phyloP scores from a whole-genome alignment of 768 basidiomycete species.

The Termitomyces sp. region DNA sequence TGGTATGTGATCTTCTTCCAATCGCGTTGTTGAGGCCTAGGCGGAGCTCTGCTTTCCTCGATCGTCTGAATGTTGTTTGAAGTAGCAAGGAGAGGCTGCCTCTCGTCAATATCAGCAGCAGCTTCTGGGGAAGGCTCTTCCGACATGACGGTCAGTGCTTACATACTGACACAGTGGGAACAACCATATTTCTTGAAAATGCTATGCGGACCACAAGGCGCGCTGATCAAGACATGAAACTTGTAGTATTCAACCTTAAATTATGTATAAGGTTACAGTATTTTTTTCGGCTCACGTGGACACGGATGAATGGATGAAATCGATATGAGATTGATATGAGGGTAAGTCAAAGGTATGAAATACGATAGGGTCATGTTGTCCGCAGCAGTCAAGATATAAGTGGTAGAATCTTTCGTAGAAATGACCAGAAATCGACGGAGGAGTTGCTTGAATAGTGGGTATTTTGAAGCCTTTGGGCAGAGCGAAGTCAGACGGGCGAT shows the following conservation, averaged over 20 bases:
- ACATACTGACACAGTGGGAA: background rate
- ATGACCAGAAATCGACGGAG: background rate
- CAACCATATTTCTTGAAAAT: no score
- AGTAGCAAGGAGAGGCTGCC: background rate
- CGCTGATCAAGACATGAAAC: background rate
- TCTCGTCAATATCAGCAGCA: background rate
- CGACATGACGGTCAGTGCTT: background rate
- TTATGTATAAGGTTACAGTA: no score
- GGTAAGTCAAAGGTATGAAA: background rate
- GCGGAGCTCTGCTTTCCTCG: background rate
- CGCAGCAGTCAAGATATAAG: background rate
- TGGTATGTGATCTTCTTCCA: constrained; percentile 26
- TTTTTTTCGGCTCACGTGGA: no score
- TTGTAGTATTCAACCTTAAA: no score
- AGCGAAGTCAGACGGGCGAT: background rate
- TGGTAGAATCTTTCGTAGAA: background rate
- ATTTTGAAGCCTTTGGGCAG: background rate
- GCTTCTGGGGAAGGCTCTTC: background rate
- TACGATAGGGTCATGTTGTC: background rate
- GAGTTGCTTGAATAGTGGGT: background rate
- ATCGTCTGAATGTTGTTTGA: background rate
- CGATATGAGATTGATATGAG: background rate
- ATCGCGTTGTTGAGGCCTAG: background rate
- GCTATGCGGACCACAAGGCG: background rate
- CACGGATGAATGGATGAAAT: no score